Percentiles rank a stretch among this genome's conserved stretches.
These are phyloP conservation scores for Eustoma russellianum DNA, from an alignment of 257 asterid genomes.

Conservation along the genomic window DNA sequence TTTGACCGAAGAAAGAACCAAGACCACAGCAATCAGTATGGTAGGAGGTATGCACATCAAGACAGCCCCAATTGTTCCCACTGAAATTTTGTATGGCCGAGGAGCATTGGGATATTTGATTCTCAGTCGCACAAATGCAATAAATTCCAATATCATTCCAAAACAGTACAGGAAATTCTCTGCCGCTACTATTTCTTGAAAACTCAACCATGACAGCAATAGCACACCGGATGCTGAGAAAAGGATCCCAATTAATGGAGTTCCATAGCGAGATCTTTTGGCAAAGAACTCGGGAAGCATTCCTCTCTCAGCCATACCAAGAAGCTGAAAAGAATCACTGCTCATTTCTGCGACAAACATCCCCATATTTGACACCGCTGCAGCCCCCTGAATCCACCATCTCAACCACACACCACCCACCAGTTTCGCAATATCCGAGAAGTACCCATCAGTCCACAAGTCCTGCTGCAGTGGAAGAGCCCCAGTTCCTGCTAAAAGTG, in stretches of 20 bases:
- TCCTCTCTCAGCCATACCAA: slow-evolving; percentile 46
- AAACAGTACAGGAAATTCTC: slow-evolving; percentile 39
- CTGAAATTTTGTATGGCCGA: slow-evolving; percentile 32
- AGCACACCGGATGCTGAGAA: slow-evolving; percentile 40
- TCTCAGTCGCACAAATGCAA: slow-evolving; percentile 28
- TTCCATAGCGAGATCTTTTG: slow-evolving; percentile 29
- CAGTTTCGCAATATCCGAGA: slow-evolving; percentile 31
- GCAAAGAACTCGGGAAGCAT: slow-evolving; percentile 42
- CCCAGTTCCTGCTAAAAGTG: slow-evolving; percentile 31
- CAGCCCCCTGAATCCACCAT: slow-evolving; percentile 37
- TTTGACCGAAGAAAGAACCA: slow-evolving; percentile 23
- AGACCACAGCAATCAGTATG: slow-evolving; percentile 24
- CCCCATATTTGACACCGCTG: slow-evolving; percentile 40
- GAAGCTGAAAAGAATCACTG: slow-evolving; percentile 39
- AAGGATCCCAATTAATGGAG: slow-evolving; percentile 31
- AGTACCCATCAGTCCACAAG: slow-evolving; percentile 39
- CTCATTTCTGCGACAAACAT: slow-evolving; percentile 46
- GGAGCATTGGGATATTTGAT: slow-evolving; percentile 23
- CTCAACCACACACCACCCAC: slow-evolving; percentile 40
- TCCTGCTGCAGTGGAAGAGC: slow-evolving; percentile 31
- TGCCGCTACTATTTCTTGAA: slow-evolving; percentile 39
- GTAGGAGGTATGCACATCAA: slow-evolving; percentile 32
- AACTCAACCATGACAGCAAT: slow-evolving; percentile 36
- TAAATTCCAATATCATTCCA: slow-evolving; percentile 36
- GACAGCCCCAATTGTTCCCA: slow-evolving; percentile 25